Conservation (phyloP, 192 early-diverging fungal genomes). For the Spizellomyces punctatus region DNA sequence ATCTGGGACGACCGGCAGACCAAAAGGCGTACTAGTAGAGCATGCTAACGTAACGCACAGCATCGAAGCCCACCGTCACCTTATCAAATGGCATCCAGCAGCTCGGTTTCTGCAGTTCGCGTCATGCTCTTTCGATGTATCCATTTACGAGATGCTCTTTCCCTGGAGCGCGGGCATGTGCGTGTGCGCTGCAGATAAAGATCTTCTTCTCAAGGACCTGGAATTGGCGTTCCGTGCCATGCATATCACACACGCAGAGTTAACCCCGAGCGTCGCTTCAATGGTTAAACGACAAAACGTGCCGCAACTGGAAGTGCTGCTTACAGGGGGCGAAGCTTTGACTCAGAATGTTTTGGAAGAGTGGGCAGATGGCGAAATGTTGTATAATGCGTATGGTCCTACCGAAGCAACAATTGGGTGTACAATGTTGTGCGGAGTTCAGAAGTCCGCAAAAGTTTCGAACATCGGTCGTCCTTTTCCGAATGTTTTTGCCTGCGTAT, state of each 20-base stretch:
- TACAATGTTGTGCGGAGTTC: constrained; percentile 19
- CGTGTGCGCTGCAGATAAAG: constrained; percentile 12
- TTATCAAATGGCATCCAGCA: background rate
- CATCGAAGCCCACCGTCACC: constrained; percentile 12
- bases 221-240: constrained; percentile 6
- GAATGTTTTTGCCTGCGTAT: constrained; percentile 11
- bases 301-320: constrained; percentile 8
- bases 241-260: constrained; percentile 22
- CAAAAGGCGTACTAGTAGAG: constrained; percentile 17
- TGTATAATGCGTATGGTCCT: constrained; percentile 3
- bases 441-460: background rate
- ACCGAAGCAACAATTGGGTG: constrained; percentile 31
- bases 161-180: constrained; percentile 18
- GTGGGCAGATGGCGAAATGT: background rate
- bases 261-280: constrained; percentile 19
- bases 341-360: constrained; percentile 20
- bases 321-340: constrained; percentile 27
- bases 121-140: constrained; percentile 21
- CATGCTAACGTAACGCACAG: constrained; percentile 24
- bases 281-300: constrained; percentile 9
- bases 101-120: constrained; percentile 24
- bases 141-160: constrained; percentile 22
- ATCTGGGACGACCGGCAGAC: constrained; percentile 22
- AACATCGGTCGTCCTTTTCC: constrained; percentile 22
- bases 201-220: constrained; percentile 20